phyloP scores from a whole-genome alignment of 2,329 filamentous ascomycete genomes.

The Botrytis elliptica region DNA sequence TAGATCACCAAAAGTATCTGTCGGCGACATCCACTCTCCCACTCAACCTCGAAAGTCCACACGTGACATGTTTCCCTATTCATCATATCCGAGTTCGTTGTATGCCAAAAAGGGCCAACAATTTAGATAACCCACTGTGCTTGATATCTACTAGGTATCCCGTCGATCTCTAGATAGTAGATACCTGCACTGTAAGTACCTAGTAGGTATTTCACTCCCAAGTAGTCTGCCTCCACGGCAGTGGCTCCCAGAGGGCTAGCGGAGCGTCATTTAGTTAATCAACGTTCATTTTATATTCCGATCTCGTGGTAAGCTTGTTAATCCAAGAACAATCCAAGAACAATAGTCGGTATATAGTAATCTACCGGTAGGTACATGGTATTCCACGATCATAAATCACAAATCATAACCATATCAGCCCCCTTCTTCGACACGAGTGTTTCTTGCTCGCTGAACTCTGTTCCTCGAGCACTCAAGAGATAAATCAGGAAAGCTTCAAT shows the following conservation, averaged over 20 bases:
- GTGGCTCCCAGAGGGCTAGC: slow-evolving; percentile 6
- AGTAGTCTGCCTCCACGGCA: slow-evolving; percentile 1
- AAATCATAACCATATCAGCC: too few relatives aligned
- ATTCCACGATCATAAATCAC: too few relatives aligned
- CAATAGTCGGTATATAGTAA: too few relatives aligned
- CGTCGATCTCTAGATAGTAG: neutral
- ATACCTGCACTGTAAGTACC: neutral
- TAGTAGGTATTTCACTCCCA: neutral
- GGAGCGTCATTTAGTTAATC: neutral
- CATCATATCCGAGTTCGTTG: neutral
- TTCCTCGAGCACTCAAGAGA: too few relatives aligned
- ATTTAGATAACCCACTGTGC: neutral
- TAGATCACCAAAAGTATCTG: neutral
- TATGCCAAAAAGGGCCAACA: neutral
- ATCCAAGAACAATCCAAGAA: neutral
- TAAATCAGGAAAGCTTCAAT: too few relatives aligned
- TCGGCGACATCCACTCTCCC: neutral
- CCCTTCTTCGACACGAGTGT: neutral
- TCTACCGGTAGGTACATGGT: neutral
- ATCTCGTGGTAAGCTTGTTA: neutral
- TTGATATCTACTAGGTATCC: neutral
- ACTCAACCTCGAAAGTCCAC: neutral
- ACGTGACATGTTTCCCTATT: neutral
- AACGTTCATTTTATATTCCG: neutral
- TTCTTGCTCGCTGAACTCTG: neutral